Evolutionary conservation across 805 yeast genomes (phyloP).

Genomic region (Metschnikowia bowlesiae): DNA sequence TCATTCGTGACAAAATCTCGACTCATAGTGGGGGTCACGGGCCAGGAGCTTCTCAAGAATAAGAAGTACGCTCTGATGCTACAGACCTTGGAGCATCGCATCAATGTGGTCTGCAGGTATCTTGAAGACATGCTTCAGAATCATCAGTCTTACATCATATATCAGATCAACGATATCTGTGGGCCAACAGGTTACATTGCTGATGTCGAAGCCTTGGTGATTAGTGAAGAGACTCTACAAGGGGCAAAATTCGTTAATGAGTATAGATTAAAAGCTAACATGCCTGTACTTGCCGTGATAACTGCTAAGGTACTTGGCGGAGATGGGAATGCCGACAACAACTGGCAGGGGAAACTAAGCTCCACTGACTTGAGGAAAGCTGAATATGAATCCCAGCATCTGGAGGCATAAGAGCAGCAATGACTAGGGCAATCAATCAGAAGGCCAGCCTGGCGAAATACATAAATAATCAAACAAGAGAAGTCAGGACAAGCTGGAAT

Average conservation of each 20-base stretch:
- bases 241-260: constrained; percentile 77
- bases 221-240: constrained; percentile 70
- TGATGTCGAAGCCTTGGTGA: constrained; percentile 73
- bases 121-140: constrained; percentile 45
- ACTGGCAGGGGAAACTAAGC: constrained; percentile 71
- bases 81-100: constrained; percentile 54
- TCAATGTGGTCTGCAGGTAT: constrained; percentile 44
- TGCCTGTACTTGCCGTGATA: constrained; percentile 41
- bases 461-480: no score
- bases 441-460: no score
- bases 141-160: constrained; percentile 43
- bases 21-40: constrained; percentile 82
- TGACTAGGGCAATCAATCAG: no score
- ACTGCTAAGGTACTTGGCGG: constrained; percentile 59
- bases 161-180: constrained; percentile 75
- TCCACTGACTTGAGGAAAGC: constrained; percentile 69
- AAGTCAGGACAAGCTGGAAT: no score
- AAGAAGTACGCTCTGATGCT: constrained; percentile 68
- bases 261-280: constrained; percentile 53
- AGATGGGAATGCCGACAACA: constrained; percentile 33
- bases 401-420: background rate
- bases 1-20: constrained; percentile 51
- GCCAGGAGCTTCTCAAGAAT: constrained; percentile 62
- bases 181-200: constrained; percentile 85
- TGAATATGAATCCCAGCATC: constrained; percentile 7